A percentile compares a stretch with the other conserved stretches of the same genome.
Evolutionary conservation across 768 basidiomycete species (phyloP).

Genomic region (Chalciporus piperatus): DNA sequence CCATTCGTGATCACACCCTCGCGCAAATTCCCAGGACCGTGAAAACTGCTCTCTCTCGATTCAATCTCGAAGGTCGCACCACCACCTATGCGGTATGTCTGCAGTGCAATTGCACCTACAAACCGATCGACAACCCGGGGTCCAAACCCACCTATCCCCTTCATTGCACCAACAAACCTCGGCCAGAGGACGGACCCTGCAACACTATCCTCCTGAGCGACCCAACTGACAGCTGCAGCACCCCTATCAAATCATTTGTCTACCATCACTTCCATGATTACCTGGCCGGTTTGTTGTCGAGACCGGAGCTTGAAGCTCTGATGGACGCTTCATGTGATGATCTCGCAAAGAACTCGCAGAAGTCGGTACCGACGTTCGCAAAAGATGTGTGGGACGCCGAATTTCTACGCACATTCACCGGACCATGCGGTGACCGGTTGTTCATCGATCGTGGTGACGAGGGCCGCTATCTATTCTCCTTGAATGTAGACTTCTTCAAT

Average conservation of each 20-base stretch:
- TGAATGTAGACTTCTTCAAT: constrained; percentile 4
- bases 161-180: too few species aligned
- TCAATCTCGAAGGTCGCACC: too few species aligned
- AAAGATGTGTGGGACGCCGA: constrained; percentile 5
- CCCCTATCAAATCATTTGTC: constrained; percentile 5
- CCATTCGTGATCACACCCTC: neutral
- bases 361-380: neutral
- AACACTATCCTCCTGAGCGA: neutral
- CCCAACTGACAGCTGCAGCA: neutral
- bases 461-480: neutral
- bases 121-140: neutral
- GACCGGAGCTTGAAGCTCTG: neutral
- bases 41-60: too few species aligned
- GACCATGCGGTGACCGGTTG: neutral
- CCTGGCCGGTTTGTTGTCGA: neutral
- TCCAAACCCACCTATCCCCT: constrained; percentile 1
- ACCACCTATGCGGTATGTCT: neutral
- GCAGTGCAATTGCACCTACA: too few species aligned
- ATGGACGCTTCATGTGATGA: constrained; percentile 1
- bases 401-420: constrained; percentile 1
- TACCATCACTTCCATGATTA: constrained; percentile 9
- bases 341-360: neutral
- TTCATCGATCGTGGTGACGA: constrained; percentile 8
- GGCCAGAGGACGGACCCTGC: neutral
- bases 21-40: too few species aligned